These are phyloP conservation scores for Limonomyces culmigenus DNA, from an alignment of 1,284 basidiomycete genomes.

Conservation along the genomic window DNA sequence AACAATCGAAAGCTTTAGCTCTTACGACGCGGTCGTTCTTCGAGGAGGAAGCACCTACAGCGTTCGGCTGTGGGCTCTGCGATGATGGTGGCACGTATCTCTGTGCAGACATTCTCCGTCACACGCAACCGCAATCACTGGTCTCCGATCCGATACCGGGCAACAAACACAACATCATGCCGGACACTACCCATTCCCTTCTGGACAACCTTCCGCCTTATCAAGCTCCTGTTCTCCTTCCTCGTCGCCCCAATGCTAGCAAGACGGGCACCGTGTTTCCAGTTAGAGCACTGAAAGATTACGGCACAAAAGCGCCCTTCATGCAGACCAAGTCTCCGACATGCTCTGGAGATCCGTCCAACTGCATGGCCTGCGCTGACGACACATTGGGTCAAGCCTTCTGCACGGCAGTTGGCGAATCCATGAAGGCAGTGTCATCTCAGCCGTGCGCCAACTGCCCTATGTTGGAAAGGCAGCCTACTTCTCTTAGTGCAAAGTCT, in stretches of 20 bases:
- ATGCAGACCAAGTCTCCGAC: constrained; percentile 10
- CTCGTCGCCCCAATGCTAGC: constrained; percentile 22
- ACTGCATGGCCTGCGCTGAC: constrained; percentile 65
- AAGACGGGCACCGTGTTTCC: constrained; percentile 26
- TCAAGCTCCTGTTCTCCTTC: constrained; percentile 62
- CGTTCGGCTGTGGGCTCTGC: constrained; percentile 52
- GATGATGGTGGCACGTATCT: constrained; percentile 51
- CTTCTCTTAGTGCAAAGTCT: no score
- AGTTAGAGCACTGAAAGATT: no score
- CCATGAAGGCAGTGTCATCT: constrained; percentile 22
- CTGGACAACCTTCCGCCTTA: constrained; percentile 63
- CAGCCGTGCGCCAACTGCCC: constrained; percentile 40
- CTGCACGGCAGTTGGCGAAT: constrained; percentile 56
- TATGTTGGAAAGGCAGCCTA: no score
- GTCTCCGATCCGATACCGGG: background rate
- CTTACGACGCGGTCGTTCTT: background rate
- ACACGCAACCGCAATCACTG: constrained; percentile 9
- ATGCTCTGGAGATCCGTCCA: constrained; percentile 43
- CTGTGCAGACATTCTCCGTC: constrained; percentile 59
- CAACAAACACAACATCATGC: constrained; percentile 4
- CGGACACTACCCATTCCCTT: constrained; percentile 32
- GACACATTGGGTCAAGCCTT: constrained; percentile 78
- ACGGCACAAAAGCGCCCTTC: no score
- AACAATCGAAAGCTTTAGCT: background rate
- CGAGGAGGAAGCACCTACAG: background rate